phyloP scores from a whole-genome alignment of 2,329 filamentous ascomycete species.

The Aureobasidium subglaciale region DNA sequence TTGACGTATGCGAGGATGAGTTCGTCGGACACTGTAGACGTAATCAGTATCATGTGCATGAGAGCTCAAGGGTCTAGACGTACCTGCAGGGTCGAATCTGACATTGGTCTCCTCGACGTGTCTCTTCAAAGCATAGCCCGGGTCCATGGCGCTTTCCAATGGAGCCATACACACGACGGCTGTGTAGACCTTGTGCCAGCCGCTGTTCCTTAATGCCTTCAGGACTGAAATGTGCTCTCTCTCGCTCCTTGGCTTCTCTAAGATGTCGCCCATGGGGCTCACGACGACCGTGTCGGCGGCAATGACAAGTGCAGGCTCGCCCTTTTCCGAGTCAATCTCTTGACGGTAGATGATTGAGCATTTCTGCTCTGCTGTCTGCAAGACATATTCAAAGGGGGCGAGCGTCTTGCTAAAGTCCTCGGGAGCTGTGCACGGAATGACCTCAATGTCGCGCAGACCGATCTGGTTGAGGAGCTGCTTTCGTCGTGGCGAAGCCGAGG shows the following conservation, averaged over 20 bases:
- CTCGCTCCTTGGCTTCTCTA: constrained; percentile 85
- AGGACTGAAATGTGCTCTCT: constrained; percentile 80
- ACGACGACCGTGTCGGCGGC: constrained; percentile 89
- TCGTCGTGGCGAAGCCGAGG: constrained; percentile 79
- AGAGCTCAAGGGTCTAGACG: constrained; percentile 4
- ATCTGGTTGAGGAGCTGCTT: constrained; percentile 72
- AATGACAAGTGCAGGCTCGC: constrained; percentile 77
- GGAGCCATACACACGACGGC: constrained; percentile 79
- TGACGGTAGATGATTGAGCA: constrained; percentile 63
- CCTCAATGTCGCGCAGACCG: constrained; percentile 73
- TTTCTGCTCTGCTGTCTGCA: constrained; percentile 78
- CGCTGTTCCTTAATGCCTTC: constrained; percentile 57
- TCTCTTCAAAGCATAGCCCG: constrained; percentile 75
- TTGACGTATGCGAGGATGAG: constrained; percentile 71
- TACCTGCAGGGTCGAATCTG: constrained; percentile 63
- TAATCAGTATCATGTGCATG: neutral
- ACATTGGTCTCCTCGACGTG: constrained; percentile 88
- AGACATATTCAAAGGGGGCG: constrained; percentile 82
- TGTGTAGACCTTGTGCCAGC: constrained; percentile 73
- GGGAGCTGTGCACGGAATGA: constrained; percentile 72
- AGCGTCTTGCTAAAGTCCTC: constrained; percentile 80
- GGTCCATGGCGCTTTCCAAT: constrained; percentile 68
- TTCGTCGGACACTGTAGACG: constrained; percentile 60
- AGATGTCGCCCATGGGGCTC: constrained; percentile 65
- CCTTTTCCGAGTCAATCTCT: constrained; percentile 51